Evolutionary conservation across 768 basidiomycete species (phyloP), one percentile per base, ranked within the genome.

Genomic region (Phaffia tasmanica): DNA sequence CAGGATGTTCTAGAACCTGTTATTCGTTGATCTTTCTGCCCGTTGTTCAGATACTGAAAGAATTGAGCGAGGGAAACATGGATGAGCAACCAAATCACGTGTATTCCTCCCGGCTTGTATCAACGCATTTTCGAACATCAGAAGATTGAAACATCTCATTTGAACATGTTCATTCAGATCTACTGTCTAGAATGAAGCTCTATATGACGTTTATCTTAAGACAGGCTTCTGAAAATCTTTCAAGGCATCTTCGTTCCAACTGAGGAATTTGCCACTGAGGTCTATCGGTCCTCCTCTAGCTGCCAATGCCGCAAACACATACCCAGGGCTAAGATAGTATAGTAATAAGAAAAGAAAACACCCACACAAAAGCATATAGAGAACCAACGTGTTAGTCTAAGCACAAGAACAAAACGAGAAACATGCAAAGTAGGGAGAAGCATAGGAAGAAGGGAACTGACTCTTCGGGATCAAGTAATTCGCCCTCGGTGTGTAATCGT

Each of bases 251-350:
- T 67, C 67, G 59, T 70, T 64, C 71, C 71, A 71, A 30, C 29
- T 62, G 49, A 70, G 21, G 55, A 71, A 71, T 63, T 70, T 42
- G 2, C 71, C 71, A n/a, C 57, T 57, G 4, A 59, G 47, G 14
- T 55, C 46, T 30, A 46, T 15, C 1, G 63, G 64, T 25, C 25
- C 56, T n/a, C 64, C 67, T 55, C 42, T 53, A 23, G 61, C 58
- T 30, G 64, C 67, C 29, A 71, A 62, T 11, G 69, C 67, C 1
- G 71, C 71, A 54, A 71, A 67, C 21, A 66, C 69, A 29, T 68
- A 65, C 21, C 69, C 71, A 1, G 71, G 71, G 51, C 69, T 70
- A 42, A 5, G 35, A 42, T 42, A 42, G 35, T 42, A 4, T 11
- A 42, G 35, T 11, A 11, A 16, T n/a, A n/a, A n/a, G n/a, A n/a